Percentiles rank a stretch among this genome's conserved stretches.
Evolutionary conservation across 495 filamentous ascomycete genomes (phyloP).

Genomic region (Glutinoglossum americanum): DNA sequence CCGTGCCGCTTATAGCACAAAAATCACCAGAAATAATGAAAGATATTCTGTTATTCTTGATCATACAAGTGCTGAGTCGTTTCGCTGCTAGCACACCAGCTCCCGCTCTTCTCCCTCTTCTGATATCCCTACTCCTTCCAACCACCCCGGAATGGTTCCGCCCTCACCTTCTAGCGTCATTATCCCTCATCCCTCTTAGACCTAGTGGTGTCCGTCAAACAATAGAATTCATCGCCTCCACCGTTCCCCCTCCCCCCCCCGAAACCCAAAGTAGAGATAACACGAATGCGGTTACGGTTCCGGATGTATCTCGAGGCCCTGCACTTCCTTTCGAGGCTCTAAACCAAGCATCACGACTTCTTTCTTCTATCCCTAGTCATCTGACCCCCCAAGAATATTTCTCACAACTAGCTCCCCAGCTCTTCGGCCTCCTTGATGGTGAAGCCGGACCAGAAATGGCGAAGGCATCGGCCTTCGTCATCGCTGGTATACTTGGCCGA

Average conservation of each 20-base stretch:
- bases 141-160: constrained; percentile 27
- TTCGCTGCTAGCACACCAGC: constrained; percentile 20
- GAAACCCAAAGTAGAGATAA: constrained; percentile 20
- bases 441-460: constrained; percentile 38
- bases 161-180: constrained; percentile 24
- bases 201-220: constrained; percentile 41
- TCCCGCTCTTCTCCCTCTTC: constrained; percentile 21
- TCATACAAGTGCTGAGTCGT: constrained; percentile 12
- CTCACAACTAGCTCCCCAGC: constrained; percentile 37
- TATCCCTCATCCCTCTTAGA: constrained; percentile 44
- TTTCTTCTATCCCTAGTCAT: constrained; percentile 38
- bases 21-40: constrained; percentile 16
- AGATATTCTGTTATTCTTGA: neutral
- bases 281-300: constrained; percentile 7
- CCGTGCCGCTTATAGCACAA: neutral
- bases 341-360: constrained; percentile 37
- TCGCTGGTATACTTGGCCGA: constrained; percentile 49
- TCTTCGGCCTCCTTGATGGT: constrained; percentile 45
- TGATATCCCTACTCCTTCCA: constrained; percentile 26
- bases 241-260: constrained; percentile 22
- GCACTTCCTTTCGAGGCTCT: constrained; percentile 54
- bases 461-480: constrained; percentile 46
- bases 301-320: constrained; percentile 23
- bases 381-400: constrained; percentile 39
- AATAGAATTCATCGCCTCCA: constrained; percentile 47